A percentile compares a stretch with the other conserved stretches of the same genome.
phyloP scores from a whole-genome alignment of 164 flowering plant species.

The Warburgia ugandensis region DNA sequence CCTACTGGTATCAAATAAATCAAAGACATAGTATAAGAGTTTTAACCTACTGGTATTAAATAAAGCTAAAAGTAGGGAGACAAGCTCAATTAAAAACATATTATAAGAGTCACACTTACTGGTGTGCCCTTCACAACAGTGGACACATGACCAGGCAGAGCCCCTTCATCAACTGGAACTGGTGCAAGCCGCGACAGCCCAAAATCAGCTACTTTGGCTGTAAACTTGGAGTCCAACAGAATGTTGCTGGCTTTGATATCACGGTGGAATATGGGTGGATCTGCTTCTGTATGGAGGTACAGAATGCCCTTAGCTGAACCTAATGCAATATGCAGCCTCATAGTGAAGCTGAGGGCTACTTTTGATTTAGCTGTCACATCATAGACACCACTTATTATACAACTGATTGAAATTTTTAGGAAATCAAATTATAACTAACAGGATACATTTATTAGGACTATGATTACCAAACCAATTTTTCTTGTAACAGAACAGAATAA shows the following conservation, averaged over 20 bases:
- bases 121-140: slow-evolving; percentile 93
- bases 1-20: too few species aligned
- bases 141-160: slow-evolving; percentile 61
- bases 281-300: slow-evolving; percentile 83
- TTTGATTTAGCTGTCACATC: slow-evolving; percentile 35
- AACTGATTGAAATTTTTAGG: too few species aligned
- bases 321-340: slow-evolving; percentile 59
- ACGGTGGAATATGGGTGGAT: slow-evolving; percentile 92
- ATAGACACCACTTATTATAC: neutral
- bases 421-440: too few species aligned
- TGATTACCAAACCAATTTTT: too few species aligned
- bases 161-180: slow-evolving; percentile 64
- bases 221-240: slow-evolving; percentile 54
- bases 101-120: slow-evolving; percentile 29
- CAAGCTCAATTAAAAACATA: neutral
- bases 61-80: neutral
- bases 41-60: neutral
- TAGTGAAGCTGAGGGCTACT: slow-evolving; percentile 38
- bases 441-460: too few species aligned
- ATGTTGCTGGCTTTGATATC: slow-evolving; percentile 92
- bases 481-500: too few species aligned
- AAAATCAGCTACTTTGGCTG: slow-evolving; percentile 88
- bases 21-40: too few species aligned
- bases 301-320: slow-evolving; percentile 83
- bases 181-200: slow-evolving; percentile 93